Percentiles rank a stretch among this genome's conserved stretches.
Conservation (phyloP, 2,329 filamentous ascomycete genomes). For the Neonectria sp. region DNA sequence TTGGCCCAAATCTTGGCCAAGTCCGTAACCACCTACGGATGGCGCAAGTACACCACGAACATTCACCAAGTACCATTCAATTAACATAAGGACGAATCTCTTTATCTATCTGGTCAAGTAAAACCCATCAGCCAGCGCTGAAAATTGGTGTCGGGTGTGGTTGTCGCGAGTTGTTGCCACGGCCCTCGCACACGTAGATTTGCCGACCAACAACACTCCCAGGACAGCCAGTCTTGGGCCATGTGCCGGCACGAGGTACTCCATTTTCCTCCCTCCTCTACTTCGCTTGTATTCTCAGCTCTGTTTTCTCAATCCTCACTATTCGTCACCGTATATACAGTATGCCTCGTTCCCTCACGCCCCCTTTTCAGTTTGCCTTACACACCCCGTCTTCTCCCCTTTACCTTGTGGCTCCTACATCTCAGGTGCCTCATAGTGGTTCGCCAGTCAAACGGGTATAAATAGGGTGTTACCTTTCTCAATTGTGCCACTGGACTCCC, state of each 20-base stretch:
- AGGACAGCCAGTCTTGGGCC: neutral
- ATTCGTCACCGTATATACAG: neutral
- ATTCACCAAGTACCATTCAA: neutral
- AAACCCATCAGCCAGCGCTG: neutral
- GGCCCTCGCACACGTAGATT: neutral
- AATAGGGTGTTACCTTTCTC: neutral
- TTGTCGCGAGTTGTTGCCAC: neutral
- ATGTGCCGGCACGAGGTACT: neutral
- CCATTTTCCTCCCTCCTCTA: neutral
- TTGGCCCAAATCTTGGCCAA: constrained; percentile 9
- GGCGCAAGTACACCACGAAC: neutral
- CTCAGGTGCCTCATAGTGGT: neutral
- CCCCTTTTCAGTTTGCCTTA: neutral
- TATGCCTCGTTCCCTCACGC: neutral
- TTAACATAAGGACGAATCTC: neutral
- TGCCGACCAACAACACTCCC: neutral
- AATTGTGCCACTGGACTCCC: neutral
- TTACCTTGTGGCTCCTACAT: neutral
- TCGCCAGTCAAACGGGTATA: neutral
- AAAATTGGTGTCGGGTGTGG: neutral
- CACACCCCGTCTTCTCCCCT: neutral
- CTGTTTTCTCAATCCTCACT: neutral
- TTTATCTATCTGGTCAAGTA: neutral
- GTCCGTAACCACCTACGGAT: neutral
- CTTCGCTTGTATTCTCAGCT: neutral